These are phyloP conservation scores for Kwoniella sp. DNA, from an alignment of 768 basidiomycete genomes.

Conservation along the genomic window DNA sequence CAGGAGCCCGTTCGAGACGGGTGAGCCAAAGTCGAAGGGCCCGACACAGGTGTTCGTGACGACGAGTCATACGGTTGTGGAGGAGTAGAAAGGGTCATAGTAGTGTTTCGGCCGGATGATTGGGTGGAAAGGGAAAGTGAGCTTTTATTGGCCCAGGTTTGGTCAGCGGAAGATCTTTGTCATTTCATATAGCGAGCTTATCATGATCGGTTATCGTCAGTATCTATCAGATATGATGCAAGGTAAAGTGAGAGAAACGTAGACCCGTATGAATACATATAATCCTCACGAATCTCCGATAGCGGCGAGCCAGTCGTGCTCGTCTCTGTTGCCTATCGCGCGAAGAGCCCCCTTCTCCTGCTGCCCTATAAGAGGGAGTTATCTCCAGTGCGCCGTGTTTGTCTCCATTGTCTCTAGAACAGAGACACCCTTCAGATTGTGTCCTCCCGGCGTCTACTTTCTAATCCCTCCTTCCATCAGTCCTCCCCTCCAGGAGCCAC, in stretches of 20 bases:
- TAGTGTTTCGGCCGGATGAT: too few relatives aligned
- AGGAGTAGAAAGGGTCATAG: constrained; percentile 12
- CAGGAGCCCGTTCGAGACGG: constrained; percentile 27
- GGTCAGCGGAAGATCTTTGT: background rate
- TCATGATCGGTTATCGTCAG: too few relatives aligned
- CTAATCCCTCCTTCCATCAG: background rate
- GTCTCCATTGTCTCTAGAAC: too few relatives aligned
- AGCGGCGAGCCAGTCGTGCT: too few relatives aligned
- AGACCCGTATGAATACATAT: constrained; percentile 3
- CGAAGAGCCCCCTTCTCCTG: too few relatives aligned
- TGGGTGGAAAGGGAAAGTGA: background rate
- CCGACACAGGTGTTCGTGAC: constrained; percentile 31
- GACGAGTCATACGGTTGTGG: constrained; percentile 23
- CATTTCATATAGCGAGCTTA: background rate
- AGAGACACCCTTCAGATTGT: background rate
- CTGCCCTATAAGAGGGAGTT: too few relatives aligned
- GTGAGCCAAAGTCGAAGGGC: constrained; percentile 9
- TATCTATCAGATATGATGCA: too few relatives aligned
- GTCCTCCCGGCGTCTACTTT: background rate
- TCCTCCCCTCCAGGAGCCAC: too few relatives aligned
- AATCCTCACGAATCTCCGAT: background rate
- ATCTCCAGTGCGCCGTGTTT: too few relatives aligned
- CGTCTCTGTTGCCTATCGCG: too few relatives aligned
- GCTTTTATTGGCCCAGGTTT: background rate
- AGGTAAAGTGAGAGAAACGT: too few relatives aligned